Evolutionary conservation across 73 alveolate species (phyloP).

Genomic region (Stentor coeruleus): DNA sequence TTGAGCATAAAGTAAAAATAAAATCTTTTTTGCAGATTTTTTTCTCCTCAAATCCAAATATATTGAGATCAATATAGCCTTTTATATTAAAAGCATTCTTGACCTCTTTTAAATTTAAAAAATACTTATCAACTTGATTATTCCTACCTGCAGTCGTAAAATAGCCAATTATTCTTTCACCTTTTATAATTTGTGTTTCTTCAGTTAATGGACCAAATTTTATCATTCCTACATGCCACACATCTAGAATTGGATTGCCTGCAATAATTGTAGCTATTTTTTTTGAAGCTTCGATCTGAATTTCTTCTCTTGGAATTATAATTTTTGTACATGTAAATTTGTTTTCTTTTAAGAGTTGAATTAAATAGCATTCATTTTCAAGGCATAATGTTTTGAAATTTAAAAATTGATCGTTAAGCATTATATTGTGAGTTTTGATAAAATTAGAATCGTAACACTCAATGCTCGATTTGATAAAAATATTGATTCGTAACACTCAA

Average conservation of each 20-base stretch:
- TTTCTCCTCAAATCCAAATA: no score
- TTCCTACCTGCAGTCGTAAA: neutral
- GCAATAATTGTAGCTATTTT: neutral
- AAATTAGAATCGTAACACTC: neutral
- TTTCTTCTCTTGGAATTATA: neutral
- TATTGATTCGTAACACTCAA: conserved; percentile 14
- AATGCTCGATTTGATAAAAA: neutral
- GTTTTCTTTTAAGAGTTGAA: neutral
- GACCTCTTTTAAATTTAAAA: neutral
- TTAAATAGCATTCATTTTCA: neutral
- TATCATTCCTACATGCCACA: neutral
- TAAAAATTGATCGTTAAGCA: neutral
- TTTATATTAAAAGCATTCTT: neutral
- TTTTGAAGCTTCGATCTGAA: neutral
- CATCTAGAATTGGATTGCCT: neutral
- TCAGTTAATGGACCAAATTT: neutral
- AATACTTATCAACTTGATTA: neutral
- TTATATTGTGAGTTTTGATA: neutral
- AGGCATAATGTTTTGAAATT: no score
- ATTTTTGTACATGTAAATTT: neutral
- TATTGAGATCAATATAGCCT: neutral
- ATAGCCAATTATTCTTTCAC: neutral
- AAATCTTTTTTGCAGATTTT: neutral
- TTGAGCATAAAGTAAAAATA: neutral
- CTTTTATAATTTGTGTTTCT: neutral